Conservation (phyloP, 192 early-diverging fungal genomes). For the Entomortierella chlamydospora region DNA sequence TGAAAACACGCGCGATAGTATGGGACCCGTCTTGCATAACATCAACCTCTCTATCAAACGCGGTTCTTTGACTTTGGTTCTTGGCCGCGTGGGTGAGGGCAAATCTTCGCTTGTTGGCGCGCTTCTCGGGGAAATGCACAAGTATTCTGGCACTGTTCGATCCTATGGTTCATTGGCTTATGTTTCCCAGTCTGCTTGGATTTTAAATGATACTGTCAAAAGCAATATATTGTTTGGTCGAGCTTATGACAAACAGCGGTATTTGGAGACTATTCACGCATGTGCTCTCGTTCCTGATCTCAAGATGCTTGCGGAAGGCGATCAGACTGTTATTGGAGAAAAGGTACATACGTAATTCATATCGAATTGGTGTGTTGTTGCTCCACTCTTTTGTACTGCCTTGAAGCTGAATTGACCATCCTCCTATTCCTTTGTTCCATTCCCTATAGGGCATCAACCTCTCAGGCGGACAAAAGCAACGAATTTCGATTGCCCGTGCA, state of each 20-base stretch:
- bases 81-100: conserved; percentile 61
- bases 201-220: conserved; percentile 89
- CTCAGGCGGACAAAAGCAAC: conserved; percentile 67
- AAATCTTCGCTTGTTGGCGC: conserved; percentile 61
- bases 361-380: neutral
- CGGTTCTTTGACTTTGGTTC: conserved; percentile 55
- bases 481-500: conserved; percentile 69
- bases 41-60: conserved; percentile 49
- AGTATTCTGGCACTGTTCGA: conserved; percentile 13
- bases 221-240: conserved; percentile 93
- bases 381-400: too few species aligned
- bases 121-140: conserved; percentile 61
- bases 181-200: conserved; percentile 79
- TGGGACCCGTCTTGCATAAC: conserved; percentile 26
- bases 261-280: neutral
- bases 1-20: neutral
- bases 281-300: conserved; percentile 77
- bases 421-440: neutral
- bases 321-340: conserved; percentile 91
- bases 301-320: conserved; percentile 81
- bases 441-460: conserved; percentile 69
- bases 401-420: too few species aligned
- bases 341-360: conserved; percentile 29
- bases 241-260: conserved; percentile 65
- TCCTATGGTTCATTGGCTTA: conserved; percentile 15